These are phyloP conservation scores for Platismatia glauca DNA, from an alignment of 495 filamentous ascomycete genomes.

Conservation along the genomic window DNA sequence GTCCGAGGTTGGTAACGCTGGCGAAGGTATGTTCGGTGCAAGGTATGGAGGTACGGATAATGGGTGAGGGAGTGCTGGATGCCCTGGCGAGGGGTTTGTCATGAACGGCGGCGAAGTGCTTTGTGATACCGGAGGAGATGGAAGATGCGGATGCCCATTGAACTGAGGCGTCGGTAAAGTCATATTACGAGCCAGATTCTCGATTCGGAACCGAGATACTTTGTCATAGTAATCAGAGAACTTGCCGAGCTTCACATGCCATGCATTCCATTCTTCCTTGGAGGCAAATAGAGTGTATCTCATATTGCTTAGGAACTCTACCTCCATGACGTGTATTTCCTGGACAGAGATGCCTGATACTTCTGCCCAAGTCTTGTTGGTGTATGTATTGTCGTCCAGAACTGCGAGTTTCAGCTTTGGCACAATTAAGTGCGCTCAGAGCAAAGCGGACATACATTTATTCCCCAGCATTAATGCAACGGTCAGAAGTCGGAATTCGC, in stretches of 20 bases:
- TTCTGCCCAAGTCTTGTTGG: slow-evolving; percentile 99
- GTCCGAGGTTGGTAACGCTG: slow-evolving; percentile 43
- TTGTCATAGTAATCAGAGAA: slow-evolving; percentile 75
- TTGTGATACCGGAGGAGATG: slow-evolving; percentile 45
- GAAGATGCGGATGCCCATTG: slow-evolving; percentile 35
- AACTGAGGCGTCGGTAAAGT: slow-evolving; percentile 19
- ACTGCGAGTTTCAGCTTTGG: slow-evolving; percentile 44
- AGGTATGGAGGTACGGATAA: slow-evolving; percentile 35
- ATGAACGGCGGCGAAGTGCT: slow-evolving; percentile 35
- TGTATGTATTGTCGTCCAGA: slow-evolving; percentile 97
- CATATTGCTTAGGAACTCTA: slow-evolving; percentile 98
- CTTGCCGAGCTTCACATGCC: slow-evolving; percentile 70
- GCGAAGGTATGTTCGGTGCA: slow-evolving; percentile 38
- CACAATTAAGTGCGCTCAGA: not conserved
- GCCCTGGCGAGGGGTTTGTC: slow-evolving; percentile 23
- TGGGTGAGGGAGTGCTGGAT: slow-evolving; percentile 26
- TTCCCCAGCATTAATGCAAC: slow-evolving; percentile 98
- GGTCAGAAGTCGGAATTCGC: slow-evolving; percentile 90
- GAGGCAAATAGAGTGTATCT: slow-evolving; percentile 85
- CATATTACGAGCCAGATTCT: slow-evolving; percentile 8
- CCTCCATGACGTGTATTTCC: slow-evolving; percentile 99
- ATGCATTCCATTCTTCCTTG: slow-evolving; percentile 70
- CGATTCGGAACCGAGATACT: slow-evolving; percentile 35
- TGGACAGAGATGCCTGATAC: slow-evolving; percentile 90
- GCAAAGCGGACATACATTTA: slow-evolving; percentile 61